A percentile compares a stretch with the other conserved stretches of the same genome.
These are phyloP conservation scores for Quercus dentata DNA, from an alignment of 306 rosid species.

Conservation along the genomic window DNA sequence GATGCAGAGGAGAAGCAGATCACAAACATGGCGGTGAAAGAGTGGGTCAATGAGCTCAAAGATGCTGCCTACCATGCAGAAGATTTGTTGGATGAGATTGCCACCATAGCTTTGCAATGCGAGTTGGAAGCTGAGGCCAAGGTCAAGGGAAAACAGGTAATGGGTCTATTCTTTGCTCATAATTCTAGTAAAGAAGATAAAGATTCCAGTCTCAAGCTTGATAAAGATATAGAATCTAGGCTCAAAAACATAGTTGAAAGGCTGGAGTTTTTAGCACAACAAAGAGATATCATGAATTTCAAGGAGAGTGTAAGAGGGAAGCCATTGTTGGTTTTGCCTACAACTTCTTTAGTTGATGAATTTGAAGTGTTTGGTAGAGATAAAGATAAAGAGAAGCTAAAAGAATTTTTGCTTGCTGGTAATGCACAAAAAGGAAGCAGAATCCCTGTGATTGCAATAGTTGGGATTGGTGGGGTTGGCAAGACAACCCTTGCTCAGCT, in stretches of 20 bases:
- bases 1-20: too few relatives aligned
- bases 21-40: background rate
- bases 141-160: background rate
- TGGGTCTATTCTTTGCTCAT: background rate
- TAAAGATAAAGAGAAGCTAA: background rate
- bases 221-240: background rate
- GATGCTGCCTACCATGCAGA: background rate
- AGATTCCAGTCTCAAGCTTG: background rate
- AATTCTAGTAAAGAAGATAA: background rate
- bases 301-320: background rate
- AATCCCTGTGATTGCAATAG: too few relatives aligned
- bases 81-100: background rate
- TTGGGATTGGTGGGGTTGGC: too few relatives aligned
- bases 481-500: too few relatives aligned
- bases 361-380: conserved; percentile 8
- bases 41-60: conserved; percentile 10
- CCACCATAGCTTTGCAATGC: background rate
- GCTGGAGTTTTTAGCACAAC: background rate
- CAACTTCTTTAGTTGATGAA: background rate
- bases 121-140: background rate
- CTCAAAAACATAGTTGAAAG: background rate
- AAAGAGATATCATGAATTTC: background rate
- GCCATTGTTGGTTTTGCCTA: background rate
- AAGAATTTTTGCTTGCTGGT: background rate
- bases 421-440: background rate